These are phyloP conservation scores for Tylopilus vinaceipallidus DNA, from an alignment of 768 basidiomycete species.

Conservation along the genomic window DNA sequence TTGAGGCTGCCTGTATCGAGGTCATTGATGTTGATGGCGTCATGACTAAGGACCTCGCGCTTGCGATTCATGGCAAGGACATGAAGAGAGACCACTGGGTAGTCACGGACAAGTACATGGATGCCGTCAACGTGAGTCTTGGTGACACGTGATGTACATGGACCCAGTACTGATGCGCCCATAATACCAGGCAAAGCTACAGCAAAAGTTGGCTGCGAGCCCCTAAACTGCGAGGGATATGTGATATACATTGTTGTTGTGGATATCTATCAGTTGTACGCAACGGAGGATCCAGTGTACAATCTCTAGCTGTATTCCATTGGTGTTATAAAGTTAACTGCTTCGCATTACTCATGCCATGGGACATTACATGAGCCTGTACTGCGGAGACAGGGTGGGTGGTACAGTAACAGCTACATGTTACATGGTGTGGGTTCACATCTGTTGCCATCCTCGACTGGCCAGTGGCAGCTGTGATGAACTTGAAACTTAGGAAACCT, in stretches of 20 bases:
- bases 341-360: too few species aligned
- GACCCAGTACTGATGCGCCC: constrained; percentile 15
- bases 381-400: constrained; percentile 7
- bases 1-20: constrained; percentile 88
- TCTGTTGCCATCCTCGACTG: too few species aligned
- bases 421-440: too few species aligned
- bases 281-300: constrained; percentile 18
- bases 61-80: constrained; percentile 88
- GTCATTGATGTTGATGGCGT: constrained; percentile 86
- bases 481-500: constrained; percentile 23
- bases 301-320: constrained; percentile 17
- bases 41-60: constrained; percentile 97
- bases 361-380: too few species aligned
- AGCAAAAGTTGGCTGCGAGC: constrained; percentile 40
- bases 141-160: neutral
- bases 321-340: neutral
- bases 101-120: constrained; percentile 91
- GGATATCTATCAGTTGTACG: constrained; percentile 14
- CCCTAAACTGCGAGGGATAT: neutral
- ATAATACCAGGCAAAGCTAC: constrained; percentile 39
- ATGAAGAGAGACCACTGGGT: constrained; percentile 97
- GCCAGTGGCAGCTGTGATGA: constrained; percentile 16
- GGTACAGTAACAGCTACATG: too few species aligned
- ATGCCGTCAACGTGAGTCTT: constrained; percentile 79
- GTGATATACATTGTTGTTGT: constrained; percentile 15